Base-by-base conservation (phyloP, 257 asterid species). In the Solanum clarkiae region DNA sequence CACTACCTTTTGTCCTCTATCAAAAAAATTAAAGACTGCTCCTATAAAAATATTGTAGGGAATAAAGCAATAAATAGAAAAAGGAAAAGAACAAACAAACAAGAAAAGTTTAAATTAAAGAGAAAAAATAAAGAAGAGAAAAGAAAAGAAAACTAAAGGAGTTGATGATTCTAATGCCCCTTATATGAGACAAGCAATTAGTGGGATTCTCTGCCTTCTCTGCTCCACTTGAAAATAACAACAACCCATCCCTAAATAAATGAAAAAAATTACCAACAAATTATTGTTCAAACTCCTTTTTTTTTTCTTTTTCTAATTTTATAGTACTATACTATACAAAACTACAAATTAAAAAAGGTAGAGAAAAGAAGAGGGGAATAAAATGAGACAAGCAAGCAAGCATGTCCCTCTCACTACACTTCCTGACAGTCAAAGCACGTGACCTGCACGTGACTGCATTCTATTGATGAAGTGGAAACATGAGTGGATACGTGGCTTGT, bases 21-120 rank as follows among this genome's bases (percentile, higher is more conserved):
- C 85, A 83, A 81, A 86, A 32, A 85, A 84, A 85, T 88, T 57
- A 26, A 81, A 85, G 60, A 77, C 65, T 51, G 65, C 26, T 51
- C 10, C 44, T 18, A 13, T 17, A 14, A 87, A 90, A 86, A 81
- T 86, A 83, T 47, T 17, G 16, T 88, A 88, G 87, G 90, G 89
- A 87, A 88, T 89, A 92, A 92, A 92, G 94, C 89, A 85, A 80
- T 84, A 54, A 85, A 87, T 80, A 80, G 54, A 85, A 84, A 87
- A 80, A 62, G 82, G 82, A 87, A 62, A 86, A 91, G 91, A 86
- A 89, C 87, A 83, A 90, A 81, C 90, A 85, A 93, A 88, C 88
- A 91, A 86, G 51, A 85, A 80, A 84, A 40, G 74, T 14, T 59
- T 13, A 20, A 87, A 93, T 87, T 87, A 90, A 86, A 65, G 56